These are phyloP conservation scores for Lizonia empirigonia DNA, from an alignment of 2,329 filamentous ascomycete species.

Conservation along the genomic window DNA sequence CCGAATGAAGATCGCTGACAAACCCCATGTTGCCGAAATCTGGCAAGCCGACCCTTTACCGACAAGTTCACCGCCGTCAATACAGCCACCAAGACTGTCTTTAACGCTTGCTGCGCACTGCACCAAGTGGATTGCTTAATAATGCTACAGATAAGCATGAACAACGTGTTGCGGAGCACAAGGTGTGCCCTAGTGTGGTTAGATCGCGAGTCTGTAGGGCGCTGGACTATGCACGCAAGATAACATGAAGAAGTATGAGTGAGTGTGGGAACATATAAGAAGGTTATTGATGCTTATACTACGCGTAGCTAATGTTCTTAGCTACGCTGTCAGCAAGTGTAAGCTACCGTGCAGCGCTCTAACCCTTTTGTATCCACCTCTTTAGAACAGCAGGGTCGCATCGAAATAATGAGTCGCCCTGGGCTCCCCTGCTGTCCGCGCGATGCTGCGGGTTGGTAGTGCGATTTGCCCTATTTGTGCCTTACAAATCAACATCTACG, in stretches of 20 bases:
- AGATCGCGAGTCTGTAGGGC: not conserved
- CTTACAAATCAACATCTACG: constrained; percentile 14
- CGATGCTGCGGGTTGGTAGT: too few species aligned
- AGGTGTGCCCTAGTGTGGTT: not conserved
- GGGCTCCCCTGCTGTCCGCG: too few species aligned
- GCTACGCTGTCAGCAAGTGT: constrained; percentile 1
- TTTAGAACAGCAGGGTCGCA: not conserved
- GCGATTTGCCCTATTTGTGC: not conserved
- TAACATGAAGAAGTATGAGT: not conserved
- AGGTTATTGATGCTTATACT: not conserved
- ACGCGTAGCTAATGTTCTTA: not conserved
- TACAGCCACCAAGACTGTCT: not conserved
- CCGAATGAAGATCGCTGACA: not conserved
- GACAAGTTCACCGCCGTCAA: constrained; percentile 1
- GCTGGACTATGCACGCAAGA: not conserved
- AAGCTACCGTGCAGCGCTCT: not conserved
- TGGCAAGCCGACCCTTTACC: constrained; percentile 3
- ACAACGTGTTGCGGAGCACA: not conserved
- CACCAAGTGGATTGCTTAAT: constrained; percentile 5
- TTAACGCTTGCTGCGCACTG: not conserved
- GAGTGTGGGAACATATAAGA: not conserved
- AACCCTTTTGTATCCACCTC: not conserved
- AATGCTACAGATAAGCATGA: not conserved
- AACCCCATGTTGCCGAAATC: not conserved
- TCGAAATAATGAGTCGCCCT: too few species aligned